A percentile compares a stretch with the other conserved stretches of the same genome.
These are phyloP conservation scores for Yarrowia sp. DNA, from an alignment of 805 yeast genomes.

Conservation along the genomic window DNA sequence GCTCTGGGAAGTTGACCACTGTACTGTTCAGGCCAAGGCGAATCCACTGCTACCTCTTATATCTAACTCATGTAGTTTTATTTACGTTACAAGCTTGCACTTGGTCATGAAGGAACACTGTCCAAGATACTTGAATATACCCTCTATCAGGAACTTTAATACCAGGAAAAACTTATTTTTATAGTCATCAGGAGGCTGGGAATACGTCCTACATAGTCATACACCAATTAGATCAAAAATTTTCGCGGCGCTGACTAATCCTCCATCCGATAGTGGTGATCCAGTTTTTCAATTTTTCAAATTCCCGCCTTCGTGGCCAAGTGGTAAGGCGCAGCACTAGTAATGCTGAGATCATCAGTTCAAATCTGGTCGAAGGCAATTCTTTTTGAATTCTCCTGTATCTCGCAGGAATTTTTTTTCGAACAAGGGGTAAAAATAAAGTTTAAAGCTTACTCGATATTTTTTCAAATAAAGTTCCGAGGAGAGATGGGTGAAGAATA, in stretches of 20 bases:
- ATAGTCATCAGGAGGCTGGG: too few species aligned
- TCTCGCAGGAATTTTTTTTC: not conserved
- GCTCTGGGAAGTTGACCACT: too few species aligned
- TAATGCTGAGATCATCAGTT: slow-evolving; percentile 19
- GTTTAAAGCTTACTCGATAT: not conserved
- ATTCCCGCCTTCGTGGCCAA: slow-evolving; percentile 12
- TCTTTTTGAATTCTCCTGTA: not conserved
- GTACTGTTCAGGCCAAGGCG: too few species aligned
- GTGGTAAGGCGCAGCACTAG: slow-evolving; percentile 21
- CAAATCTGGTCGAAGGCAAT: slow-evolving; percentile 20
- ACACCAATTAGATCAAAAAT: too few species aligned
- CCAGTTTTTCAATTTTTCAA: too few species aligned
- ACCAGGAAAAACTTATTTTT: not conserved
- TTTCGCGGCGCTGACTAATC: not conserved
- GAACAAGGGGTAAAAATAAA: not conserved
- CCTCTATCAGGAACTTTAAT: too few species aligned
- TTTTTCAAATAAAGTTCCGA: not conserved
- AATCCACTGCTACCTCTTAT: too few species aligned
- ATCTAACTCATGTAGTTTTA: too few species aligned
- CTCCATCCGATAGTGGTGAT: not conserved
- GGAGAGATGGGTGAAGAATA: not conserved
- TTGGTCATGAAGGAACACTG: too few species aligned
- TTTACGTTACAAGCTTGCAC: too few species aligned
- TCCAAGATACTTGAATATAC: too few species aligned
- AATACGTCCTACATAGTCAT: too few species aligned